phyloP scores from a whole-genome alignment of 192 early-diverging fungal species.

The Backusella psychrophila region DNA sequence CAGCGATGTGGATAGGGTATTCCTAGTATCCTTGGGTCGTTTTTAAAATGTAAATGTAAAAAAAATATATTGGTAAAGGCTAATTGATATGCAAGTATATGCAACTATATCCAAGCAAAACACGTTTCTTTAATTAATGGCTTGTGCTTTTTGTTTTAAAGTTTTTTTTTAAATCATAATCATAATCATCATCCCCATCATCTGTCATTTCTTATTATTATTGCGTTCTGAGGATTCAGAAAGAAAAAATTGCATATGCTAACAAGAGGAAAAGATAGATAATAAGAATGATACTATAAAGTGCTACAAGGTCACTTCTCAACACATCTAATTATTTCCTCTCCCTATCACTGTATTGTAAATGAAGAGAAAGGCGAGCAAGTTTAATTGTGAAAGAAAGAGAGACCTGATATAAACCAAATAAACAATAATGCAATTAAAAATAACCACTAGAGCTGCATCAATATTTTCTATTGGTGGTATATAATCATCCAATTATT shows the following conservation, averaged over 20 bases:
- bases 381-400: neutral
- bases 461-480: neutral
- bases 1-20: neutral
- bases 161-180: neutral
- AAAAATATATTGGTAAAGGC: neutral
- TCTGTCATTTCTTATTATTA: neutral
- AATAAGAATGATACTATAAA: neutral
- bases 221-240: neutral
- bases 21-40: neutral
- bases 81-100: neutral
- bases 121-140: conserved; percentile 1
- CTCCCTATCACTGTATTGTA: neutral
- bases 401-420: neutral
- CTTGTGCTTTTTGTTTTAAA: neutral
- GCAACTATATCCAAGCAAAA: neutral
- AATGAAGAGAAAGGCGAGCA: neutral
- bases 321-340: neutral
- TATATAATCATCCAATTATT: neutral
- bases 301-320: neutral
- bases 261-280: neutral
- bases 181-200: neutral
- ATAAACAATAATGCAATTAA: neutral
- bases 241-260: neutral
- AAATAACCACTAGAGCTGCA: neutral
- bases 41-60: neutral